Evolutionary conservation across 768 basidiomycete genomes (phyloP).

Genomic region (Amanita molliuscula): DNA sequence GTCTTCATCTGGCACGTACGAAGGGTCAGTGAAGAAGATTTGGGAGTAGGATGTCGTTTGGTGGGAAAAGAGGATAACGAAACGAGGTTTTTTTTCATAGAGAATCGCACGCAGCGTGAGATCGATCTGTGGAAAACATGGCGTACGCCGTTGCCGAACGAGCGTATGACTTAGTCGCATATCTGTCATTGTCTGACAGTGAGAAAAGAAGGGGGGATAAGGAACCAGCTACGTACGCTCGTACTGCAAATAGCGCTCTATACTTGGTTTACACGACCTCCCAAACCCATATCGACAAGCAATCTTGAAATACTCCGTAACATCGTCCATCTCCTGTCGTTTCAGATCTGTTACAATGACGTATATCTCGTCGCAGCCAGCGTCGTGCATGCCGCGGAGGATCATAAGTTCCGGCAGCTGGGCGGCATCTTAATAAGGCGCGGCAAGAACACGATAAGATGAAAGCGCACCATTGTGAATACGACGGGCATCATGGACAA

Average conservation of each 20-base stretch:
- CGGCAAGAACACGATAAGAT: conserved; percentile 5
- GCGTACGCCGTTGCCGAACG: conserved; percentile 58
- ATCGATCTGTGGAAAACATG: conserved; percentile 78
- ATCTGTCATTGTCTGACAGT: conserved; percentile 21
- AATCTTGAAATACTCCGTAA: conserved; percentile 69
- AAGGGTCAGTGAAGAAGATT: conserved; percentile 66
- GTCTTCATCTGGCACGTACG: conserved; percentile 61
- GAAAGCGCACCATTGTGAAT: conserved; percentile 57
- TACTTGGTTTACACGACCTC: conserved; percentile 51
- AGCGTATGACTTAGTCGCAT: conserved; percentile 62
- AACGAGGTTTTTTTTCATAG: conserved; percentile 66
- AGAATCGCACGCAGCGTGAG: conserved; percentile 67
- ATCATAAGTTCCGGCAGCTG: conserved; percentile 76
- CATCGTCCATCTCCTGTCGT: conserved; percentile 72
- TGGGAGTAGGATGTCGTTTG: conserved; percentile 76
- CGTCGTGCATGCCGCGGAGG: conserved; percentile 71
- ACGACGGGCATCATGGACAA: conserved; percentile 73
- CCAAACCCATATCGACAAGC: conserved; percentile 58
- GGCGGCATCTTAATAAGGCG: neutral
- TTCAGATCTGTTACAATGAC: conserved; percentile 76
- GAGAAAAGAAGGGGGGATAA: conserved; percentile 5
- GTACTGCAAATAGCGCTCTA: conserved; percentile 56
- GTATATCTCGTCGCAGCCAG: conserved; percentile 68
- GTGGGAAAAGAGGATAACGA: conserved; percentile 70
- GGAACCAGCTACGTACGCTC: conserved; percentile 42